Evolutionary conservation across 441 rosid species (phyloP), one percentile per base, ranked within the genome.

Genomic region (Populus hybrid): DNA sequence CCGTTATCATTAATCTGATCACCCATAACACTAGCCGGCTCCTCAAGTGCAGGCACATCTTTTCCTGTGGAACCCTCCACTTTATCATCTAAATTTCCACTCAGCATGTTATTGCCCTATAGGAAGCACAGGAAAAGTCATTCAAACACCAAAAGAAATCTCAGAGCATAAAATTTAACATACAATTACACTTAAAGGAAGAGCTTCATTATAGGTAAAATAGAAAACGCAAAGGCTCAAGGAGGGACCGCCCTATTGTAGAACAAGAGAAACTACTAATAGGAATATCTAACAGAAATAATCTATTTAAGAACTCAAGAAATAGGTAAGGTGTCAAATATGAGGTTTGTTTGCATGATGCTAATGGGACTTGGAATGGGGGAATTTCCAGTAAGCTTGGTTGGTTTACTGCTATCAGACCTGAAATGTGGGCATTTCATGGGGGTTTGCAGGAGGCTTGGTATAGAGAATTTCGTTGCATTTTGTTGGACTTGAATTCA

Each of bases 101-200:
- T 76, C 73, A 63, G 71, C 54, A 76, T 63, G 57, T 76, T 76
- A 35, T 83, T 84, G 79, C 82, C 89, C 97, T 90, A 83, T 57
- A 80, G 78, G 21, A 83, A 84, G 71, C 75, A 73, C 35, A 67
- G 21, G 8, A 30, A 75, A 76, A 69, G 73, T 83, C 78, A 85
- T 73, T 80, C 67, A 50, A 67, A 70, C 40, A 75, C 26, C 6
- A 36, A 34, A 54, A 34, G 23, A 80, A 79, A 23, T 70, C 73
- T 59, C 74, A 59, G 72, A 11, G 64, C 81, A 24, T 30, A 34
- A 61, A 35, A 67, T n/a, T 69, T 28, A 28, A 40, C 18, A 63
- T n/a, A 35, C 20, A 63, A 70, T 24, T 5, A 28, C 36, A 34
- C 59, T 2, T 12, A 83, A 74, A 28, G 59, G 8, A 70, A 30